Percentiles rank a stretch among this genome's conserved stretches.
phyloP scores from a whole-genome alignment of 352 stramenopile species.

The Phytophthora fragariaefolia region DNA sequence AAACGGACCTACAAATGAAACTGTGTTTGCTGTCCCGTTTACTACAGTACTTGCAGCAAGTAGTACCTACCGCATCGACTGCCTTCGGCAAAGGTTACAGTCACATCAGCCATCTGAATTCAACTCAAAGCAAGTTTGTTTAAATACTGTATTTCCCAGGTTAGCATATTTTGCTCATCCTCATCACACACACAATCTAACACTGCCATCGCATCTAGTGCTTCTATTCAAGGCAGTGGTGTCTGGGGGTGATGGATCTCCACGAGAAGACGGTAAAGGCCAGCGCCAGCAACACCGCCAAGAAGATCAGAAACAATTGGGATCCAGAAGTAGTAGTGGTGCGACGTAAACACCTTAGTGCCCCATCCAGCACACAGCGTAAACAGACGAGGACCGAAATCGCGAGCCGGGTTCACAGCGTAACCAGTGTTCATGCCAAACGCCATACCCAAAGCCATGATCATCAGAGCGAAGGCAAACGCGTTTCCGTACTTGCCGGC shows the following conservation, averaged over 20 bases:
- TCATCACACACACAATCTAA: neutral
- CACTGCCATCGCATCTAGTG: neutral
- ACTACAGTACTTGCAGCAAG: too few relatives aligned
- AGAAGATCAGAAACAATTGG: neutral
- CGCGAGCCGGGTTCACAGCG: conserved; percentile 54
- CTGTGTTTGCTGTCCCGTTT: too few relatives aligned
- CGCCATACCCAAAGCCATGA: conserved; percentile 60
- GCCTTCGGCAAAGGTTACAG: too few relatives aligned
- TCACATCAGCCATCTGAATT: too few relatives aligned
- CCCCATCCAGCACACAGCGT: conserved; percentile 14
- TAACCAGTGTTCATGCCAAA: too few relatives aligned
- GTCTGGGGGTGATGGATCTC: neutral
- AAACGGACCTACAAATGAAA: too few relatives aligned
- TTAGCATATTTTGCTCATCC: too few relatives aligned
- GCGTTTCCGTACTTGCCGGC: conserved; percentile 38
- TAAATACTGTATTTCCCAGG: too few relatives aligned
- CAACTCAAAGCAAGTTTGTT: too few relatives aligned
- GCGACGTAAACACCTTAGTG: neutral
- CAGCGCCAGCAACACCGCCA: neutral
- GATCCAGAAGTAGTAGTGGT: conserved; percentile 2
- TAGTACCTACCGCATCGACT: too few relatives aligned
- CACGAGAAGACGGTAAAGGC: neutral
- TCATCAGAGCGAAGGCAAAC: conserved; percentile 47
- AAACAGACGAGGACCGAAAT: conserved; percentile 50
- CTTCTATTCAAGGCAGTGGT: neutral